Base-by-base conservation (phyloP, 2,329 filamentous ascomycete species). In the Juglanconis sp. region DNA sequence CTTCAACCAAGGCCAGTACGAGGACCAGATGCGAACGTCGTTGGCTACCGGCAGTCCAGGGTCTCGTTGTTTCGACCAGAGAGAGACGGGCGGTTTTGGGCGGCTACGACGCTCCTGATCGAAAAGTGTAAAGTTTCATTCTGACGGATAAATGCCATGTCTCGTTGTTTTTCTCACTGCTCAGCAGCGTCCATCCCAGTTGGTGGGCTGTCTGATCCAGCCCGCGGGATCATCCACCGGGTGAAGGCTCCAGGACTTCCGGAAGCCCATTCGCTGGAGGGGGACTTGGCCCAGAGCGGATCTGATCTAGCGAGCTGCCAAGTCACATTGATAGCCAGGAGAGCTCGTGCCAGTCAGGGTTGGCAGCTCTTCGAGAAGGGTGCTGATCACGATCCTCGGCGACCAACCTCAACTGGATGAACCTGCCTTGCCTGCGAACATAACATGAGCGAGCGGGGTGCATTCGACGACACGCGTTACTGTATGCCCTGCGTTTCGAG, bases 231-330 rank as follows among this genome's bases (percentile, higher is more conserved):
- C 49, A 53, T 53, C 59, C 57, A 50, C 54, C 59, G 54, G 54
- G 34, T 35, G 8, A 15, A 7, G 30, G 13, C 49, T 53, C 36
- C 35, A n/a, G 44, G 40, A 15, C 31, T 38, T 53, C 40, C 34
- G 17, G 49, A 32, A 44, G 24, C 49, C 48, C 40, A 61, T 61
- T 61, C 59, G 59, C 35, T 31, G 34, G 24, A 34, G 24, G 36
- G 52, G 54, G 50, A 7, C 34, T 35, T 44, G 49, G 32, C 54
- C 47, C 15, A 24, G 59, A 13, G 49, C 40, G 44, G 50, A 61
- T 61, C 54, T 61, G 54, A 35, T 32, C 53, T 53, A 61, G 59
- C 53, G 48, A 50, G 49, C 53, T 60, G 59, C 59, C 59, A 58
- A 54, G 59, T 61, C 34, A 38, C 54, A 32, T n/a, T 44, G 48